phyloP scores from a whole-genome alignment of 2,329 filamentous ascomycete species.

The Exserohilum turcica region DNA sequence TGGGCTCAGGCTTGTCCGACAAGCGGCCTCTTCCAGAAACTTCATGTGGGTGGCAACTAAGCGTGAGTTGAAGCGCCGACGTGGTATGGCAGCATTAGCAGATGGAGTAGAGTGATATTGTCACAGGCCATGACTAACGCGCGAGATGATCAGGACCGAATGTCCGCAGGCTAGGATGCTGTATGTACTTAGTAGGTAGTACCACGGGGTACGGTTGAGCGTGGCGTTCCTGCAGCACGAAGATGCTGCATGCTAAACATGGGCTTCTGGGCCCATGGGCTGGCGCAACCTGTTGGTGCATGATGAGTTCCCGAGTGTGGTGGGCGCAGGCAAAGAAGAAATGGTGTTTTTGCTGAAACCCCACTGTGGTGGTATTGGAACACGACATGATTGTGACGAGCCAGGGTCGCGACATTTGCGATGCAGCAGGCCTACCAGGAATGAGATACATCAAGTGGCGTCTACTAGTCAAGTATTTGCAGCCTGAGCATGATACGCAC shows the following conservation, averaged over 20 bases:
- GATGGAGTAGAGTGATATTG: conserved; percentile 1
- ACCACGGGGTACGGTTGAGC: conserved; percentile 8
- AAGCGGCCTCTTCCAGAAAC: not conserved
- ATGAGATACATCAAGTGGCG: not conserved
- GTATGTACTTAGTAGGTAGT: not conserved
- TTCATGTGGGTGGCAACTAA: not conserved
- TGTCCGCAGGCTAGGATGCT: not conserved
- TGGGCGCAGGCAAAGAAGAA: conserved; percentile 3
- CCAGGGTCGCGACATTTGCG: not conserved
- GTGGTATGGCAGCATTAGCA: not conserved
- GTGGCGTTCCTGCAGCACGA: conserved; percentile 7
- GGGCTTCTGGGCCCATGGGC: not conserved
- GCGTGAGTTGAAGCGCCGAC: not conserved
- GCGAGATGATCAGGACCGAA: conserved; percentile 4
- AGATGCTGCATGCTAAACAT: conserved; percentile 5
- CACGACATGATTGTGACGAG: not conserved
- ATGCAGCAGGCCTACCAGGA: not conserved
- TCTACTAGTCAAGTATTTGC: not conserved
- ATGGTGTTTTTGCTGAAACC: conserved; percentile 2
- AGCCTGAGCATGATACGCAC: not conserved
- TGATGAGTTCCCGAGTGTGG: not conserved
- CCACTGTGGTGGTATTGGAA: conserved; percentile 1
- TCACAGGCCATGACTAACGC: conserved; percentile 1
- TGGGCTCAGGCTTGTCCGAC: not conserved
- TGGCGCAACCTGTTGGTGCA: conserved; percentile 1